Evolutionary conservation across 2,329 filamentous ascomycete species (phyloP).

Genomic region (Keithomyces neogunnii): DNA sequence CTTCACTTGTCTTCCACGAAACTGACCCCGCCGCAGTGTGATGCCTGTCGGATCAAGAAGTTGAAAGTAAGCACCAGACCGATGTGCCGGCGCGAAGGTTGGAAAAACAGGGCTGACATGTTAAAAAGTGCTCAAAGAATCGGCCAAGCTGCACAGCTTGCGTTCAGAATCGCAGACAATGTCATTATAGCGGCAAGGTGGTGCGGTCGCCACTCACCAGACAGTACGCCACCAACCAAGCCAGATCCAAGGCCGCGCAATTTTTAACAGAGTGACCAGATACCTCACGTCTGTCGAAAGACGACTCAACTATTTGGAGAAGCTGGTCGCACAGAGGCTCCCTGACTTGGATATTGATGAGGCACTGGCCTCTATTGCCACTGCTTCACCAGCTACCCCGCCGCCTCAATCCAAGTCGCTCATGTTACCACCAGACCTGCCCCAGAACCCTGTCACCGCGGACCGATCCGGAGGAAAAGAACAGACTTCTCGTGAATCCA

Average conservation of each 20-base stretch:
- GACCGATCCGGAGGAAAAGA: not conserved
- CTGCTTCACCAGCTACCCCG: not conserved
- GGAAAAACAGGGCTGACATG: not conserved
- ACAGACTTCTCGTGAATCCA: conserved; percentile 7
- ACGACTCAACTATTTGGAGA: conserved; percentile 3
- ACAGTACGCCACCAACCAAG: conserved; percentile 11
- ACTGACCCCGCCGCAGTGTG: conserved; percentile 6
- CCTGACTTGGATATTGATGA: conserved; percentile 5
- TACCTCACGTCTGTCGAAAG: conserved; percentile 13
- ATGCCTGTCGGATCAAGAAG: conserved; percentile 11
- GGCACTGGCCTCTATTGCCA: not conserved
- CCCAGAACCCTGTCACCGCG: not conserved
- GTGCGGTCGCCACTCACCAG: conserved; percentile 17
- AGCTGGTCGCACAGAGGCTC: conserved; percentile 3
- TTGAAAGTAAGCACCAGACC: conserved; percentile 3
- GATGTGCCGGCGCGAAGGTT: not conserved
- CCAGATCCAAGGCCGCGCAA: not conserved
- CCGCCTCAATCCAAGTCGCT: not conserved
- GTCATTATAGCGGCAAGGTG: conserved; percentile 18
- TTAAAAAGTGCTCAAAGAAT: conserved; percentile 16
- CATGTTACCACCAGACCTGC: not conserved
- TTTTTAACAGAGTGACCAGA: conserved; percentile 4
- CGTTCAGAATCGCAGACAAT: conserved; percentile 12
- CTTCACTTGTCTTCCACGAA: not conserved
- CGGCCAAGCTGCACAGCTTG: conserved; percentile 16